Percentiles rank a stretch among this genome's conserved stretches.
phyloP scores from a whole-genome alignment of 441 rosid species.

The Pelargonium cotyledonis region DNA sequence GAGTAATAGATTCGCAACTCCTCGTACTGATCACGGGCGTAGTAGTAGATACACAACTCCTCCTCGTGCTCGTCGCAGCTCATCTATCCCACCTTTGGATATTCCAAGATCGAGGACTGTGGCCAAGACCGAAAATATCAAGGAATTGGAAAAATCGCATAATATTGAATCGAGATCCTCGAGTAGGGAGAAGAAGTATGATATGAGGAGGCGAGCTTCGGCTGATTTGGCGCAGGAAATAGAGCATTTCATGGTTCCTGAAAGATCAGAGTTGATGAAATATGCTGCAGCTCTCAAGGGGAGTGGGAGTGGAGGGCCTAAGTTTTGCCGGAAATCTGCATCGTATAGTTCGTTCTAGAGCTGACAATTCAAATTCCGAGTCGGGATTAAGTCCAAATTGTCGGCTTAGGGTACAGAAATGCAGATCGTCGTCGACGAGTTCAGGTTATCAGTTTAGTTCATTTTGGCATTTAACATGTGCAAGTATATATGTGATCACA shows the following conservation, averaged over 20 bases:
- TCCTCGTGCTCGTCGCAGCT: constrained; percentile 11
- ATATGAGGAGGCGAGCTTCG: neutral
- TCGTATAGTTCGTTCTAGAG: neutral
- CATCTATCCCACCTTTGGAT: constrained; percentile 41
- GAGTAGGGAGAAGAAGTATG: neutral
- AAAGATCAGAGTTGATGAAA: neutral
- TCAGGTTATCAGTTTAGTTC: no score
- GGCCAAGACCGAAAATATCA: constrained; percentile 24
- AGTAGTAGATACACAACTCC: no score
- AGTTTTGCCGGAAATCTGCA: neutral
- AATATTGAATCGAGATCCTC: neutral
- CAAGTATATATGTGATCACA: no score
- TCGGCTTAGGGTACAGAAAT: no score
- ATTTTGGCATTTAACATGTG: no score
- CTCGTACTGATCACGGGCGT: constrained; percentile 8
- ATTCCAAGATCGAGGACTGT: constrained; percentile 33
- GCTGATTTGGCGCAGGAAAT: neutral
- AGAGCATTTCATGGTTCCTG: neutral
- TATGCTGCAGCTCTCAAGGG: neutral
- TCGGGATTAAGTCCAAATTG: no score
- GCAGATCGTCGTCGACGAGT: no score
- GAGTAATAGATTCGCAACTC: constrained; percentile 20
- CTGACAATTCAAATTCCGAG: no score
- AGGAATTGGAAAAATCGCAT: constrained; percentile 22
- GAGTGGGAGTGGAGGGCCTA: neutral